Percentiles rank a stretch among this genome's conserved stretches.
Evolutionary conservation across 495 filamentous ascomycete genomes (phyloP).

Genomic region (Amorphotheca resinae): DNA sequence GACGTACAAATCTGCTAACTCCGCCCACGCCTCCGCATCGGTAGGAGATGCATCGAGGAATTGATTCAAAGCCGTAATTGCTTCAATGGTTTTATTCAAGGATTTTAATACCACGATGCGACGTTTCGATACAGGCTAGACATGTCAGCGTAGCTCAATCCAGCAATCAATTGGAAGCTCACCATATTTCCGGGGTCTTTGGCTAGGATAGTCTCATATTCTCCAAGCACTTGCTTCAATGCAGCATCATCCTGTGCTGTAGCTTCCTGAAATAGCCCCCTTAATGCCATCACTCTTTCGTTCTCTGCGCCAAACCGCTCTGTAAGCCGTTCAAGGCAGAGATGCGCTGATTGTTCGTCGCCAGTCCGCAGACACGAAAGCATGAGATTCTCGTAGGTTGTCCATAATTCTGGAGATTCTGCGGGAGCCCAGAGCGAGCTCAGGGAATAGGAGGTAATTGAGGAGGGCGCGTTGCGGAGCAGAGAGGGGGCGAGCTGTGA

Average conservation of each 20-base stretch:
- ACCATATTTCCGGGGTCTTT: conserved; percentile 75
- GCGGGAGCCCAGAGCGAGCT: conserved; percentile 39
- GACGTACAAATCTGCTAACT: conserved; percentile 77
- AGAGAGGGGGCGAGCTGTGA: conserved; percentile 68
- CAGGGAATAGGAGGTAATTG: conserved; percentile 36
- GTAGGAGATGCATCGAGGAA: conserved; percentile 76
- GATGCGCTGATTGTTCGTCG: conserved; percentile 63
- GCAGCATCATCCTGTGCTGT: conserved; percentile 49
- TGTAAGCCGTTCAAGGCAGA: conserved; percentile 60
- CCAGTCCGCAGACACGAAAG: conserved; percentile 75
- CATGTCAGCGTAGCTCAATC: conserved; percentile 7
- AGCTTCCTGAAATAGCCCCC: conserved; percentile 78
- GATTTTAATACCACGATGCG: conserved; percentile 68
- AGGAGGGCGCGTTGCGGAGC: conserved; percentile 38
- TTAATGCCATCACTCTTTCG: conserved; percentile 69
- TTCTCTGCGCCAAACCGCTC: conserved; percentile 71
- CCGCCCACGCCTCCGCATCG: conserved; percentile 89
- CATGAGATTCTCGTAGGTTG: conserved; percentile 71
- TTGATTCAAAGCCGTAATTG: conserved; percentile 57
- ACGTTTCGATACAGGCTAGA: conserved; percentile 73
- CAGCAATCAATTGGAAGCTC: conserved; percentile 3
- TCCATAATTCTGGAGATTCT: conserved; percentile 70
- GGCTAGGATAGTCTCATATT: conserved; percentile 63
- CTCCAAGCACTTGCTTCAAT: conserved; percentile 53
- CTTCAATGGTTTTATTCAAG: conserved; percentile 53